Conservation (phyloP, 495 filamentous ascomycete species). For the Neurospora cerealis region DNA sequence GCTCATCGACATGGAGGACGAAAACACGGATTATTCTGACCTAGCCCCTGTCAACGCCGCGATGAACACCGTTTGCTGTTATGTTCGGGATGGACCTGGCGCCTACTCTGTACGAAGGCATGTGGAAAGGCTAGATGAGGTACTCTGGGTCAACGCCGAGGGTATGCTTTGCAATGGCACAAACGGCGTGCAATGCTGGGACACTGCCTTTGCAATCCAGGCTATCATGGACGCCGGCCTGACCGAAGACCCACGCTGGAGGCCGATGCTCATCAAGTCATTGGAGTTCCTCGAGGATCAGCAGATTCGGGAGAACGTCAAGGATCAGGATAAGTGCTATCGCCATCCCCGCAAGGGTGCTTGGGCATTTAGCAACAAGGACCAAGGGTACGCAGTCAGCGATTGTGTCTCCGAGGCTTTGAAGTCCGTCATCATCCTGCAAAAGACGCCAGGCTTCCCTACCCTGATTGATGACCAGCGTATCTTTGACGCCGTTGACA, state of each 20-base stretch:
- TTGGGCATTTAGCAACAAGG: conserved; percentile 88
- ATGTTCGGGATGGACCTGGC: conserved; percentile 71
- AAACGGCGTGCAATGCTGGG: conserved; percentile 94
- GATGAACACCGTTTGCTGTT: conserved; percentile 79
- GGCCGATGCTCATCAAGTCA: conserved; percentile 73
- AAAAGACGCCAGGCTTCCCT: conserved; percentile 68
- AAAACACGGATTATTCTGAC: conserved; percentile 79
- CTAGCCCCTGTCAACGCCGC: conserved; percentile 83
- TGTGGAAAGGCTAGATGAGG: conserved; percentile 71
- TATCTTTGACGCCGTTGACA: conserved; percentile 80
- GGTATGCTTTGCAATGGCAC: conserved; percentile 94
- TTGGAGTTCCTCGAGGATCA: conserved; percentile 83
- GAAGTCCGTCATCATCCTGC: conserved; percentile 77
- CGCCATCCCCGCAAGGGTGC: conserved; percentile 87
- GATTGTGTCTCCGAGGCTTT: conserved; percentile 90
- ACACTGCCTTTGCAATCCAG: conserved; percentile 84
- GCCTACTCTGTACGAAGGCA: conserved; percentile 68
- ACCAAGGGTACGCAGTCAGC: conserved; percentile 89
- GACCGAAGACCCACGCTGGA: conserved; percentile 65
- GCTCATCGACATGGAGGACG: conserved; percentile 77
- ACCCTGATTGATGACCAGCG: conserved; percentile 61
- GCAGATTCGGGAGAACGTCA: conserved; percentile 78
- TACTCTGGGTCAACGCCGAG: conserved; percentile 83
- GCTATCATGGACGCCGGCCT: conserved; percentile 69
- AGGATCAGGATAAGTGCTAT: conserved; percentile 71